A percentile compares a stretch with the other conserved stretches of the same genome.
Conservation (phyloP, 208 protist species). For the Strigomonas culicis region DNA sequence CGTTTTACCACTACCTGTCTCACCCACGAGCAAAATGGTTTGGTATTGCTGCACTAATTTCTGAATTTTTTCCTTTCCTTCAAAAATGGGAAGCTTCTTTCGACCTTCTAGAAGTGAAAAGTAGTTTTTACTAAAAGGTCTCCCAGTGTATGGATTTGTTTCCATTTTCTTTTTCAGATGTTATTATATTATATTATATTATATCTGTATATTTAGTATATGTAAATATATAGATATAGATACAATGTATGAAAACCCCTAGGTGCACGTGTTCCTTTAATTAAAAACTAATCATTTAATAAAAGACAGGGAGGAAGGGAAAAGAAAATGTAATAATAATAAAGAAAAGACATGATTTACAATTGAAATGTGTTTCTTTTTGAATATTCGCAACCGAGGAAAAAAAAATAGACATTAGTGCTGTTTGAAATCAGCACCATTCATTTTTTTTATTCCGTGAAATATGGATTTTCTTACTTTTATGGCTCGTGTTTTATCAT, state of each 20-base stretch:
- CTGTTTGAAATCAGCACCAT: no score
- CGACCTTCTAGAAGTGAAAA: conserved; percentile 39
- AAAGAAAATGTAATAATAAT: background rate
- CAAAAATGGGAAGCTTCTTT: conserved; percentile 73
- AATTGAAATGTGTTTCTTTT: no score
- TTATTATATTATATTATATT: no score
- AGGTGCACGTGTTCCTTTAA: no score
- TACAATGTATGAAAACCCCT: no score
- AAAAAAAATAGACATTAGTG: background rate
- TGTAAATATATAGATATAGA: background rate
- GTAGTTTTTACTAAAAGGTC: conserved; percentile 54
- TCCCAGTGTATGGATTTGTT: conserved; percentile 50
- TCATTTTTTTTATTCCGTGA: no score
- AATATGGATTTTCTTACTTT: no score
- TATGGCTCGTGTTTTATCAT: no score
- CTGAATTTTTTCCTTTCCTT: conserved; percentile 68
- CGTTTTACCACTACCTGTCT: conserved; percentile 95
- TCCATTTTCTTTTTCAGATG: background rate
- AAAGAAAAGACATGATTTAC: background rate
- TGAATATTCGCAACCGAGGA: no score
- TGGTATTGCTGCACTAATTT: conserved; percentile 89
- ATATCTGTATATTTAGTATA: background rate
- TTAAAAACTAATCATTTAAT: background rate
- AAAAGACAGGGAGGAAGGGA: background rate
- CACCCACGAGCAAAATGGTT: conserved; percentile 89